phyloP scores from a whole-genome alignment of 768 basidiomycete species.

The Lyophyllum decastes region DNA sequence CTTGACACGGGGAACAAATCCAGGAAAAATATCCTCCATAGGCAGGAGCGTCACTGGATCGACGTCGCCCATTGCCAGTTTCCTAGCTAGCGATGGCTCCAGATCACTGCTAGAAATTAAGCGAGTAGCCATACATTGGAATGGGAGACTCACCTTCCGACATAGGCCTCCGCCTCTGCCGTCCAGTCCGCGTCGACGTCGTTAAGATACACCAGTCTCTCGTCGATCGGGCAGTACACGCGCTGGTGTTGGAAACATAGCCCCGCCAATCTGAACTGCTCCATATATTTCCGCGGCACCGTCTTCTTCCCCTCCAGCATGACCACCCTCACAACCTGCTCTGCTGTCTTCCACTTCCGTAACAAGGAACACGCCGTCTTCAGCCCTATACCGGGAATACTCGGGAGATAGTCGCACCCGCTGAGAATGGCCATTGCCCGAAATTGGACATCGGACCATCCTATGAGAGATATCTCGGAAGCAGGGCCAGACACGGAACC shows the following conservation, averaged over 20 bases:
- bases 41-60: constrained; percentile 69
- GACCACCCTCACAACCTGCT: constrained; percentile 77
- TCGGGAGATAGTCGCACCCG: constrained; percentile 91
- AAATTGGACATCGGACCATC: constrained; percentile 91
- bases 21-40: constrained; percentile 80
- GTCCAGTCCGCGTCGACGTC: constrained; percentile 61
- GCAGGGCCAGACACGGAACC: constrained; percentile 50
- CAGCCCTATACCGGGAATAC: constrained; percentile 88
- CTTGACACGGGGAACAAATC: constrained; percentile 56
- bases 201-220: constrained; percentile 71
- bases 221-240: constrained; percentile 76
- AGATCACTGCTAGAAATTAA: constrained; percentile 51
- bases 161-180: constrained; percentile 65
- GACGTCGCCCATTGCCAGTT: constrained; percentile 65
- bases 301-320: constrained; percentile 81
- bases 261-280: constrained; percentile 80
- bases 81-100: constrained; percentile 61
- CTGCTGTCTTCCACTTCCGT: constrained; percentile 82
- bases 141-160: constrained; percentile 57
- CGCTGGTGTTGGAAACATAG: constrained; percentile 92
- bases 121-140: neutral
- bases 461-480: constrained; percentile 70
- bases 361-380: constrained; percentile 89
- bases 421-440: constrained; percentile 92
- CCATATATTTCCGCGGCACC: constrained; percentile 77